Base-by-base conservation (phyloP, 257 asterid genomes). In the Salvia splendens region DNA sequence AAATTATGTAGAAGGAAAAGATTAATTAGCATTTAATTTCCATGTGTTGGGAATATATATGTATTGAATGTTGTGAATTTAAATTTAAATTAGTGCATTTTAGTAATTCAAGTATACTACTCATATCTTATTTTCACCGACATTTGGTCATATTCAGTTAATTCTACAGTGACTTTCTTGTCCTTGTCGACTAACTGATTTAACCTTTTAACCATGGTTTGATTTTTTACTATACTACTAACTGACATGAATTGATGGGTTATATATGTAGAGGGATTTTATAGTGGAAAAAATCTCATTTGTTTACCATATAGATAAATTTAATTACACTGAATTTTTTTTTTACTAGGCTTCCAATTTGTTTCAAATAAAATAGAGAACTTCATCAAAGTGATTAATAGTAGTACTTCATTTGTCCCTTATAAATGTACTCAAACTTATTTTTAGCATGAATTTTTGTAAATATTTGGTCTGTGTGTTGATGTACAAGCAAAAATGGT, bases 61-160 rank as follows among this genome's bases (percentile, higher is more conserved):
- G 58, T 67, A 32, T 52, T 41, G 64, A n/a, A 36, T 35, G 42
- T 15, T 45, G 38, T 53, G 53, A 50, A 45, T 24, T 24, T 24
- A 24, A 24, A 24, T 24, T 24, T 24, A 24, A 24, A 24, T 17
- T 42, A 32, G 61, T 66, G 43, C 12, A 49, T 47, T 47, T n/a
- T n/a, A n/a, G 46, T 35, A 45, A 15, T 32, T 24, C 30, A n/a
- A n/a, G n/a, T n/a, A n/a, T n/a, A 24, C 30, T 24, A 24, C n/a
- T 47, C n/a, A 53, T 53, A 7, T 20, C 5, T 48, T 14, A 40
- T 15, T 55, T 28, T 32, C 48, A 36, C 60, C 16, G 33, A 15
- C 41, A 15, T 41, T 28, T 30, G 8, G 75, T 73, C 73, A 43
- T 70, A 24, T 70, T 50, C 76, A 59, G 82, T 67, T 73, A 63